Evolutionary conservation across 257 asterid genomes (phyloP).

Genomic region (Sherardia arvensis): DNA sequence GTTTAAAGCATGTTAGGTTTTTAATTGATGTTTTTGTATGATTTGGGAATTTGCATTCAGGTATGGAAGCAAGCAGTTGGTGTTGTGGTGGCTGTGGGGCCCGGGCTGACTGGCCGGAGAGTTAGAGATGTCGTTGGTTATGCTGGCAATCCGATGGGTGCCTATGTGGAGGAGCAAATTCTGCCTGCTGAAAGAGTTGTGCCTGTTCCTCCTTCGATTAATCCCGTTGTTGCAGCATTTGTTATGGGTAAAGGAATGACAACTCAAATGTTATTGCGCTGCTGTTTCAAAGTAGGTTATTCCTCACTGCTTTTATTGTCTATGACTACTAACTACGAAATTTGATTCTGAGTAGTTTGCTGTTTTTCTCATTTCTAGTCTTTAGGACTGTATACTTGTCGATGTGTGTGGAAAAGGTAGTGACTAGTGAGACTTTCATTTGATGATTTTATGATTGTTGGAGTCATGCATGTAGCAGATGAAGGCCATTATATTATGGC

Average conservation of each 20-base stretch:
- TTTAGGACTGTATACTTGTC: background rate
- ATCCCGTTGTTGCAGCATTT: constrained; percentile 68
- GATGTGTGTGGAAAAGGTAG: too few relatives aligned
- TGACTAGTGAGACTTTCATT: too few relatives aligned
- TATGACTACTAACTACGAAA: too few relatives aligned
- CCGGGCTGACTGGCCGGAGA: constrained; percentile 69
- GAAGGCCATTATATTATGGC: too few relatives aligned
- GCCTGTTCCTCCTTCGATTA: constrained; percentile 71
- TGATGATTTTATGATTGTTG: too few relatives aligned
- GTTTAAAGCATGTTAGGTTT: too few relatives aligned
- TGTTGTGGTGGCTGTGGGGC: constrained; percentile 78
- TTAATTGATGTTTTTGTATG: background rate
- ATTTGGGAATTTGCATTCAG: constrained; percentile 20
- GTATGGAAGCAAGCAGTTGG: constrained; percentile 99
- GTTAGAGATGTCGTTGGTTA: constrained; percentile 87
- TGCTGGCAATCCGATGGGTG: constrained; percentile 75
- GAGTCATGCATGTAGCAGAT: too few relatives aligned
- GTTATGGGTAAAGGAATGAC: constrained; percentile 90
- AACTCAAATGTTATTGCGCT: constrained; percentile 57
- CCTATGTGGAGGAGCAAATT: constrained; percentile 87
- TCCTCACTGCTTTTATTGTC: background rate
- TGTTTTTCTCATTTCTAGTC: background rate
- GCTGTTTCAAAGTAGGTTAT: constrained; percentile 63
- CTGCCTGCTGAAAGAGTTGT: constrained; percentile 83
- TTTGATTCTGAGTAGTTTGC: too few relatives aligned